Percentiles rank a stretch among this genome's conserved stretches.
phyloP scores from a whole-genome alignment of 1,139 yeast genomes.

The Lodderomyces elongisporus region DNA sequence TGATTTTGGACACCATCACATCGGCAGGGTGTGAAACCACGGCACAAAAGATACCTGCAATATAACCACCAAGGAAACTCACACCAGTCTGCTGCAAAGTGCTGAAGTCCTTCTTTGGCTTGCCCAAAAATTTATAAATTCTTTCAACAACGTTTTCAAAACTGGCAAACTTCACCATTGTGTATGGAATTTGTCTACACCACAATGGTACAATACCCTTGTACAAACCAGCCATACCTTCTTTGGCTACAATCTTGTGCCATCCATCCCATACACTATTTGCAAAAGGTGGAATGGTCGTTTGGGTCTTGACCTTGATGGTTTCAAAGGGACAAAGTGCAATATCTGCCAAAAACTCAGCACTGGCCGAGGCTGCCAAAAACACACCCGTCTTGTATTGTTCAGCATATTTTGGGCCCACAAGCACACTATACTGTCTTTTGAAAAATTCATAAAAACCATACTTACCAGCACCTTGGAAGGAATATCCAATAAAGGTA shows the following conservation, averaged over 20 bases:
- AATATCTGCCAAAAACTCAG: conserved; percentile 87
- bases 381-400: conserved; percentile 70
- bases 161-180: conserved; percentile 92
- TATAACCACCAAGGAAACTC: conserved; percentile 88
- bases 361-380: conserved; percentile 83
- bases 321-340: conserved; percentile 92
- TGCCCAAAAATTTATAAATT: conserved; percentile 53
- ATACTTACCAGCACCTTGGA: conserved; percentile 95
- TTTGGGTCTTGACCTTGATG: conserved; percentile 87
- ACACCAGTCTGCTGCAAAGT: conserved; percentile 80
- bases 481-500: conserved; percentile 82
- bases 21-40: conserved; percentile 95
- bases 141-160: conserved; percentile 83
- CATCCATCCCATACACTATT: conserved; percentile 59
- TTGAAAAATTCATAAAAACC: conserved; percentile 91
- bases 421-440: conserved; percentile 61
- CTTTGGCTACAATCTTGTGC: conserved; percentile 57
- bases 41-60: conserved; percentile 96
- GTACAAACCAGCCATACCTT: conserved; percentile 71
- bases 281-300: conserved; percentile 82
- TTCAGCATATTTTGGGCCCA: conserved; percentile 60
- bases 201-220: conserved; percentile 87
- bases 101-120: conserved; percentile 35
- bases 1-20: conserved; percentile 91
- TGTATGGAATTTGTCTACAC: conserved; percentile 94